phyloP scores from a whole-genome alignment of 202 grass and related monocot species.

The Digitaria exilis region DNA sequence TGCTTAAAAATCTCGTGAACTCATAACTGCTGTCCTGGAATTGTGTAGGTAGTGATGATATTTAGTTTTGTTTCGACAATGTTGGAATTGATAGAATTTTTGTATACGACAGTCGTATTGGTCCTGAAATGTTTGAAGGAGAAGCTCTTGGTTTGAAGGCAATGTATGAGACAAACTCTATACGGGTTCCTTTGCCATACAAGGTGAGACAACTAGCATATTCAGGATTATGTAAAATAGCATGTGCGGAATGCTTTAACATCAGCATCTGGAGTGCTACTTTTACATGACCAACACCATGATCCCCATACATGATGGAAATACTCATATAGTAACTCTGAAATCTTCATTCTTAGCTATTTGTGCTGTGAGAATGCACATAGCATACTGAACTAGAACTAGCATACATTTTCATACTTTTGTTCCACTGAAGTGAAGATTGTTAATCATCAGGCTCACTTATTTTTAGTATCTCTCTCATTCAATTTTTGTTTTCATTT shows the following conservation, averaged over 20 bases:
- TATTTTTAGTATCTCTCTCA: not conserved
- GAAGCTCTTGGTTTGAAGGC: conserved; percentile 74
- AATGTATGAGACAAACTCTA: conserved; percentile 79
- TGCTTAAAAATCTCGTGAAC: not conserved
- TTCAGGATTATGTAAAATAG: not conserved
- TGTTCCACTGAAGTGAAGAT: not conserved
- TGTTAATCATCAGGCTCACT: not conserved
- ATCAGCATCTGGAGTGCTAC: not conserved
- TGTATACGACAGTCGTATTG: conserved; percentile 56
- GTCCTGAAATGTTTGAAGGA: conserved; percentile 78
- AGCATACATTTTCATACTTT: not conserved
- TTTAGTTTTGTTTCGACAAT: conserved; percentile 9
- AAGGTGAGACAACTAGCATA: conserved; percentile 45
- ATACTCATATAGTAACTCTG: not conserved
- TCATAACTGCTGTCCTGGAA: not conserved
- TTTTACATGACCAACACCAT: not conserved
- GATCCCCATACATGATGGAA: not conserved
- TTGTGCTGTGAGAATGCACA: not conserved
- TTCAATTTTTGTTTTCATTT: not conserved
- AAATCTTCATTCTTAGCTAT: not conserved
- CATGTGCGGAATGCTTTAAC: not conserved
- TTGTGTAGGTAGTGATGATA: not conserved
- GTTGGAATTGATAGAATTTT: not conserved
- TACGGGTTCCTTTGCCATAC: conserved; percentile 74
- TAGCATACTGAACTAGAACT: not conserved